Evolutionary conservation across 1,284 basidiomycete species (phyloP).

Genomic region (Fistulinella cinereoalba): DNA sequence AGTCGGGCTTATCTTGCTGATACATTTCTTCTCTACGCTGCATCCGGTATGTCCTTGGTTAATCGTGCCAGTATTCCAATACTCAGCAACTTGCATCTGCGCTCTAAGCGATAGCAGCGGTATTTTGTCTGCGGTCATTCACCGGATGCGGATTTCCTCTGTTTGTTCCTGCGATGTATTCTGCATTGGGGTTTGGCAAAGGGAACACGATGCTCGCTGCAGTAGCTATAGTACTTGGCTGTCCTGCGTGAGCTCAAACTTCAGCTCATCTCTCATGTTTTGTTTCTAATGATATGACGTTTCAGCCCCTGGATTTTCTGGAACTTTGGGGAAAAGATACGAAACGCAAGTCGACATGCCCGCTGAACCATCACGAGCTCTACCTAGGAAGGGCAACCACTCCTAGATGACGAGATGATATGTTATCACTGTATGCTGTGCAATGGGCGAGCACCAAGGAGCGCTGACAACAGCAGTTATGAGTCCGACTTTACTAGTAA

Average conservation of each 20-base stretch:
- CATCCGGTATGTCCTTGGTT: constrained; percentile 39
- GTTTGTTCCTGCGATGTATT: constrained; percentile 66
- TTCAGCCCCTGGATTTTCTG: constrained; percentile 27
- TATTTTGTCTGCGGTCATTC: constrained; percentile 54
- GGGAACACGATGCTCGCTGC: constrained; percentile 60
- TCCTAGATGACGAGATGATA: too few relatives aligned
- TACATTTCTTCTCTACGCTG: constrained; percentile 53
- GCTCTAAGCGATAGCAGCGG: constrained; percentile 63
- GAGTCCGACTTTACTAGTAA: too few relatives aligned
- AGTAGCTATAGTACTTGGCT: constrained; percentile 55
- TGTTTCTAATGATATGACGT: rapidly evolving
- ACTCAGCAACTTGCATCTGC: constrained; percentile 1
- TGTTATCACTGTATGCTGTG: too few relatives aligned
- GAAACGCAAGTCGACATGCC: constrained; percentile 20
- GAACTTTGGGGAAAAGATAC: constrained; percentile 26
- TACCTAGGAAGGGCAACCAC: too few relatives aligned
- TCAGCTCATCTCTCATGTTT: neutral
- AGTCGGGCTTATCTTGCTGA: constrained; percentile 56
- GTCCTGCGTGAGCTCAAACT: constrained; percentile 66
- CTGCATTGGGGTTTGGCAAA: constrained; percentile 59
- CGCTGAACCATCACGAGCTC: too few relatives aligned
- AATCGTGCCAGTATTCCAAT: neutral
- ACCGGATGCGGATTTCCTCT: constrained; percentile 68
- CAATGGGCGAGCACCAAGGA: too few relatives aligned
- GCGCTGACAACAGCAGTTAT: too few relatives aligned